These are phyloP conservation scores for Populus ilicifolia DNA, from an alignment of 345 rosid species.

Conservation along the genomic window DNA sequence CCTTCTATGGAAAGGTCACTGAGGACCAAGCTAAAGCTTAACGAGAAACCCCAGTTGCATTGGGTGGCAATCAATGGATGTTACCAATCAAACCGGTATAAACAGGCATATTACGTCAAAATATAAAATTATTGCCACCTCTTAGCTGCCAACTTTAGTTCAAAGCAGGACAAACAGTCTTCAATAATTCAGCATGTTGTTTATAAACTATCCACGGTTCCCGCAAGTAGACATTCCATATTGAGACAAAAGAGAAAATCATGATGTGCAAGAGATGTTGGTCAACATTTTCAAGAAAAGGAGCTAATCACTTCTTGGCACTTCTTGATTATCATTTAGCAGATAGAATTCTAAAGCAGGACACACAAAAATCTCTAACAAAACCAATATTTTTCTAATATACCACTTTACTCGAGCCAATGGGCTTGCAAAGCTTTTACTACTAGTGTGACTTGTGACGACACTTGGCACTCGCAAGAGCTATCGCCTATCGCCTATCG, in stretches of 20 bases:
- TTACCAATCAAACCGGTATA: not conserved
- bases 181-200: constrained; percentile 3
- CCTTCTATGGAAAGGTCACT: not conserved
- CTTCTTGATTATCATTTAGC: not conserved
- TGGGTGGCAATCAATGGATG: not conserved
- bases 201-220: constrained; percentile 6
- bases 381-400: constrained; percentile 15
- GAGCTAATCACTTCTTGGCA: not conserved
- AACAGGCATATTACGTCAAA: not conserved
- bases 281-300: not conserved
- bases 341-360: not conserved
- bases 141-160: constrained; percentile 17
- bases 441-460: constrained; percentile 18
- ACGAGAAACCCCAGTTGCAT: too few species aligned
- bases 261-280: constrained; percentile 1
- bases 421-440: constrained; percentile 14
- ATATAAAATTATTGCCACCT: constrained; percentile 12
- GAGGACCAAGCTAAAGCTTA: too few species aligned
- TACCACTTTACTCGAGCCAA: constrained; percentile 29
- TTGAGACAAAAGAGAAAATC: not conserved
- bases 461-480: constrained; percentile 27
- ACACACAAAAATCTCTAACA: not conserved
- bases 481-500: constrained; percentile 18
- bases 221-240: not conserved
- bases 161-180: not conserved